phyloP scores from a whole-genome alignment of 345 rosid species.

The Populus pruinosa region DNA sequence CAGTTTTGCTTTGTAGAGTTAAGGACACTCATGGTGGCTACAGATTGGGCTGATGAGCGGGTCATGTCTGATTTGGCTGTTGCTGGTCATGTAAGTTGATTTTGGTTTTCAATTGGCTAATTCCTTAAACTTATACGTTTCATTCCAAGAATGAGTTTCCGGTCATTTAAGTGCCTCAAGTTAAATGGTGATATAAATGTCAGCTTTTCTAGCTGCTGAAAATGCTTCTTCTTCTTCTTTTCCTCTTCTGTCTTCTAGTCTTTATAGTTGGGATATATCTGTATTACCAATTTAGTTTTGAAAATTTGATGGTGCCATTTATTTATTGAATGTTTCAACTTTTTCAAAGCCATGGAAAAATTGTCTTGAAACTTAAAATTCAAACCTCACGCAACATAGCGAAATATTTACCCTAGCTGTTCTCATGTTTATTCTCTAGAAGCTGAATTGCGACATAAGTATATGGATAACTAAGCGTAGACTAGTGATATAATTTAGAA shows the following conservation, averaged over 20 bases:
- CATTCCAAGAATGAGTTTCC: background rate
- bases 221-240: no score
- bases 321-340: no score
- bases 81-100: constrained; percentile 82
- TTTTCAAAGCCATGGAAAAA: no score
- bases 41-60: constrained; percentile 76
- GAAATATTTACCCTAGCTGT: no score
- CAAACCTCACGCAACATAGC: no score
- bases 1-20: constrained; percentile 74
- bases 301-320: no score
- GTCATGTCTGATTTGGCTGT: constrained; percentile 86
- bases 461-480: background rate
- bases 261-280: no score
- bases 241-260: no score
- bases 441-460: background rate
- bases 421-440: no score
- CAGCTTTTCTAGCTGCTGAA: background rate
- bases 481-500: background rate
- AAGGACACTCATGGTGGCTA: constrained; percentile 88
- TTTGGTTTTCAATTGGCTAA: background rate
- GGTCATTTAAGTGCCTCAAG: background rate
- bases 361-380: no score
- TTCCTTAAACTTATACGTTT: background rate
- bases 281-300: no score
- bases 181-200: background rate